A percentile compares a stretch with the other conserved stretches of the same genome.
Evolutionary conservation across 2,329 filamentous ascomycete genomes (phyloP).

Genomic region (Ascochyta koolunga): DNA sequence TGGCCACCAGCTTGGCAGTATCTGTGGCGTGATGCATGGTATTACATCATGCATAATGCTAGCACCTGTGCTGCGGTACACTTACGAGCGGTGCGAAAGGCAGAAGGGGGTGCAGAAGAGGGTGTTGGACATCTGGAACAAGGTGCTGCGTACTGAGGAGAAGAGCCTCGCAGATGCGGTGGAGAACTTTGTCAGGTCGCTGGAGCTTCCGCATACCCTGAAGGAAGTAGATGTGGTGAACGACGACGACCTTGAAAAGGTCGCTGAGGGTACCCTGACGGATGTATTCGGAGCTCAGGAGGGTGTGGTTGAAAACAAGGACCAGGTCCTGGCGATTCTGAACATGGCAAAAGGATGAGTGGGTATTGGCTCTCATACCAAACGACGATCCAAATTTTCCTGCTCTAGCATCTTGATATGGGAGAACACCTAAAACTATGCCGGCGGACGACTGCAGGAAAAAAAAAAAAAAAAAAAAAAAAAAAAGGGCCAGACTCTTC

Average conservation of each 20-base stretch:
- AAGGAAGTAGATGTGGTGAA: constrained; percentile 25
- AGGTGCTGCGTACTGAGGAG: constrained; percentile 23
- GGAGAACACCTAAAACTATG: too few species aligned
- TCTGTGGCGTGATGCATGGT: constrained; percentile 30
- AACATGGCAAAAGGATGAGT: constrained; percentile 11
- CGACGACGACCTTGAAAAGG: constrained; percentile 23
- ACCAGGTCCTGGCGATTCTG: constrained; percentile 20
- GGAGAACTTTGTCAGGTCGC: constrained; percentile 22
- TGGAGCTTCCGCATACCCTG: constrained; percentile 27
- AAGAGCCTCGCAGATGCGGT: constrained; percentile 29
- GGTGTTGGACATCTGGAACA: constrained; percentile 29
- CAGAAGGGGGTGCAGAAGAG: constrained; percentile 18
- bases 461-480: too few species aligned
- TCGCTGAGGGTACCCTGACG: constrained; percentile 32
- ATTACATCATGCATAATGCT: constrained; percentile 31
- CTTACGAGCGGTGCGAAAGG: constrained; percentile 13
- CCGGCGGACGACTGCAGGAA: too few species aligned
- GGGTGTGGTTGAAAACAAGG: constrained; percentile 8
- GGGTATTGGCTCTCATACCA: too few species aligned
- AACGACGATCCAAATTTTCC: too few species aligned
- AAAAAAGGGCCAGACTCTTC: too few species aligned
- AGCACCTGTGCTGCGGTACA: constrained; percentile 26
- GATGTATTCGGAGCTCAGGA: constrained; percentile 22
- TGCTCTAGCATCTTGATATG: too few species aligned
- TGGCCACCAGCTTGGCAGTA: constrained; percentile 30